phyloP scores from a whole-genome alignment of 768 basidiomycete species.

The Trametes punicea region DNA sequence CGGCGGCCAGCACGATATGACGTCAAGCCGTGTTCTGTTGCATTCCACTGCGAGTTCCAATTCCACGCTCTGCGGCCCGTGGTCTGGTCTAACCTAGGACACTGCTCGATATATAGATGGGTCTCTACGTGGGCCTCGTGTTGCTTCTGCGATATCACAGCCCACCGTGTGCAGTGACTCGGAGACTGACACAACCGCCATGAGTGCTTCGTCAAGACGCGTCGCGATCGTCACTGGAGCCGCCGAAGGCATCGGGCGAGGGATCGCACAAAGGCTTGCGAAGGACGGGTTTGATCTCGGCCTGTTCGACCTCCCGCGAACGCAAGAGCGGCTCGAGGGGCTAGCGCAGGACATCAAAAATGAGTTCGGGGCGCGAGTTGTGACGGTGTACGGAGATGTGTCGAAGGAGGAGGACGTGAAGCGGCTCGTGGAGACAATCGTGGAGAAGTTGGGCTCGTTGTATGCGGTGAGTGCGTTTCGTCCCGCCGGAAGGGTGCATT shows the following conservation, averaged over 20 bases:
- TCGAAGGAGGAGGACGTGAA: conserved; percentile 39
- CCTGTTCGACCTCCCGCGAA: conserved; percentile 23
- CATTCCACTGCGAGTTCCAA: no score
- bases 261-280: conserved; percentile 26
- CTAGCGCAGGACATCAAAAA: conserved; percentile 17
- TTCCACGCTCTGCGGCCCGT: no score
- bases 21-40: no score
- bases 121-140: no score
- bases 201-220: background rate
- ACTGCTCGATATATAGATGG: no score
- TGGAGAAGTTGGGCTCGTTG: conserved; percentile 38
- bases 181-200: background rate
- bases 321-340: conserved; percentile 10
- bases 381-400: conserved; percentile 39
- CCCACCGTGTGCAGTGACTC: no score
- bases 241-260: conserved; percentile 31
- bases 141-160: no score
- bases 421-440: conserved; percentile 33
- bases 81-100: no score
- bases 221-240: conserved; percentile 32
- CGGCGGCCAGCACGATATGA: no score
- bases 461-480: conserved; percentile 48
- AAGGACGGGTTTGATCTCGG: conserved; percentile 26
- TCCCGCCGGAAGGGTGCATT: no score
- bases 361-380: conserved; percentile 21